Evolutionary conservation across 176 grass and related monocot genomes (phyloP).

Genomic region (Paspalum notatum): DNA sequence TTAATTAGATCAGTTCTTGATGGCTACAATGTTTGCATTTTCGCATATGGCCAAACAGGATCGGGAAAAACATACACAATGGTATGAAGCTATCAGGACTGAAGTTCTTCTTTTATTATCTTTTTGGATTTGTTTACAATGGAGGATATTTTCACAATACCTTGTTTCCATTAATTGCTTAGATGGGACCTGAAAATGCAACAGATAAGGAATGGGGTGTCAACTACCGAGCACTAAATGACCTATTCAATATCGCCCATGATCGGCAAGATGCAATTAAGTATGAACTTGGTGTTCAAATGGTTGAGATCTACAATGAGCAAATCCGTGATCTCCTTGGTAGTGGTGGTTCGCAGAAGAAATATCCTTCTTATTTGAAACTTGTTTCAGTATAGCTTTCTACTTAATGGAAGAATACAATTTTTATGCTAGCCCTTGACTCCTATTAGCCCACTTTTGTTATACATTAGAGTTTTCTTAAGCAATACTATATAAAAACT

Average conservation of each 20-base stretch:
- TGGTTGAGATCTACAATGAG: slow-evolving; percentile 98
- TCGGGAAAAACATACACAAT: slow-evolving; percentile 97
- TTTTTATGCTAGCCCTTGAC: slow-evolving; percentile 21
- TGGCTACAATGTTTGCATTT: slow-evolving; percentile 98
- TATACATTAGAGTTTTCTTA: slow-evolving; percentile 17
- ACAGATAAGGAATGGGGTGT: slow-evolving; percentile 86
- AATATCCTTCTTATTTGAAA: slow-evolving; percentile 72
- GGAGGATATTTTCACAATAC: slow-evolving; percentile 21
- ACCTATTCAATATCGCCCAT: slow-evolving; percentile 79
- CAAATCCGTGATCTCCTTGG: slow-evolving; percentile 86
- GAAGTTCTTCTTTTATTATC: slow-evolving; percentile 17
- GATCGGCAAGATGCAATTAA: slow-evolving; percentile 58
- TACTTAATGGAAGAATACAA: neutral
- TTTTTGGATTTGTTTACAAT: slow-evolving; percentile 21
- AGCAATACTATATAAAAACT: slow-evolving; percentile 19
- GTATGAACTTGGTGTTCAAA: slow-evolving; percentile 89
- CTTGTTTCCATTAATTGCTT: slow-evolving; percentile 36
- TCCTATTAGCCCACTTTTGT: neutral
- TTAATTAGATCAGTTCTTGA: slow-evolving; percentile 89
- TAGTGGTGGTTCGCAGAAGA: slow-evolving; percentile 69
- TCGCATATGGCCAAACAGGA: slow-evolving; percentile 98
- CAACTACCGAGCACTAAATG: slow-evolving; percentile 85
- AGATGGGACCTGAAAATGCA: slow-evolving; percentile 74
- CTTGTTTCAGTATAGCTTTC: slow-evolving; percentile 33
- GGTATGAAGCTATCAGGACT: slow-evolving; percentile 52